Evolutionary conservation across 352 stramenopile genomes (phyloP).

Genomic region (Globisporangium radiosum): DNA sequence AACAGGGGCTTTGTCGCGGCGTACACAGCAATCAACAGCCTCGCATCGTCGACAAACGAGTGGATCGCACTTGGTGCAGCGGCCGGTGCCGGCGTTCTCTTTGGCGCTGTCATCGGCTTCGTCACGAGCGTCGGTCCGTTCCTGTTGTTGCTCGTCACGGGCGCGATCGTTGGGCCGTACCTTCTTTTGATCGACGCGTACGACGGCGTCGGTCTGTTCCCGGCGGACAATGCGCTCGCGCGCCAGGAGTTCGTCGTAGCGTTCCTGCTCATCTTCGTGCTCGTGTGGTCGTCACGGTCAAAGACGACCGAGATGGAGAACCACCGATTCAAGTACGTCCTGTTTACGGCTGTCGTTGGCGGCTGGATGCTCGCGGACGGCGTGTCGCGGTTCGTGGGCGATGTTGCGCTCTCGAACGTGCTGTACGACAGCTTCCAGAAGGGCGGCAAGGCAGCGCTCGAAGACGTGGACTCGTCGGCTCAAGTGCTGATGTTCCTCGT

Average conservation of each 20-base stretch:
- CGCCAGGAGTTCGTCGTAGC: conserved; percentile 85
- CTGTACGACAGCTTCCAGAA: conserved; percentile 64
- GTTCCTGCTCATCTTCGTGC: conserved; percentile 84
- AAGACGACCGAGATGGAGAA: conserved; percentile 83
- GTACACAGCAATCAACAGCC: conserved; percentile 58
- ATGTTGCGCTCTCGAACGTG: conserved; percentile 52
- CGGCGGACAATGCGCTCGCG: conserved; percentile 62
- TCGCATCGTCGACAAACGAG: conserved; percentile 57
- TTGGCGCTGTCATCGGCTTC: conserved; percentile 68
- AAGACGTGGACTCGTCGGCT: conserved; percentile 39
- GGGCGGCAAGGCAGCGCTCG: conserved; percentile 37
- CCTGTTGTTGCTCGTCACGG: conserved; percentile 59
- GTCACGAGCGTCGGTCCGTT: conserved; percentile 65
- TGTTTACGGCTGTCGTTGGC: conserved; percentile 66
- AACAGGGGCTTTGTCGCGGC: conserved; percentile 59
- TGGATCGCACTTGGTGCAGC: conserved; percentile 64
- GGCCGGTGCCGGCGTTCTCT: conserved; percentile 52
- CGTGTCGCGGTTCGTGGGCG: conserved; percentile 63
- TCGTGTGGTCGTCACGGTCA: conserved; percentile 69
- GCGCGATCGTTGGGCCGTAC: conserved; percentile 63
- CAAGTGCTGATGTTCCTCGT: conserved; percentile 78
- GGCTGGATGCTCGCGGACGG: conserved; percentile 75
- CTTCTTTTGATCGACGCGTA: conserved; percentile 73
- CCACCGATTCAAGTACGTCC: conserved; percentile 86
- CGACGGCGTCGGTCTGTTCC: conserved; percentile 62